phyloP scores from a whole-genome alignment of 768 basidiomycete genomes.

The Hirschioporus abietinus region DNA sequence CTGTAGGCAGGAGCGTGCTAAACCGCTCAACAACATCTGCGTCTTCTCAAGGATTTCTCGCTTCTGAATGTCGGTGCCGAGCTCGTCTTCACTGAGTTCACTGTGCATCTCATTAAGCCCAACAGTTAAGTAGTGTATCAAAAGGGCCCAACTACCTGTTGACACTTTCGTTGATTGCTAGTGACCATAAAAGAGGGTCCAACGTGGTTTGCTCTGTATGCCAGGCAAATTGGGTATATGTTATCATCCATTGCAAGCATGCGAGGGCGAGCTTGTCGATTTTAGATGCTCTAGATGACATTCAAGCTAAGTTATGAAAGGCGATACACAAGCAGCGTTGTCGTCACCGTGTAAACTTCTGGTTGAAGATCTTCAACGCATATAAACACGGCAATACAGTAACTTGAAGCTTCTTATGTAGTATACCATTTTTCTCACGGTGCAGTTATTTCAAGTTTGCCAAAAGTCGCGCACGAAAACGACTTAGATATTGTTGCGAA shows the following conservation, averaged over 20 bases:
- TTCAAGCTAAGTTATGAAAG: not conserved
- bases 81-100: not conserved
- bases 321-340: no score
- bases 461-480: no score
- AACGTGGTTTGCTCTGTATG: not conserved
- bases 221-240: not conserved
- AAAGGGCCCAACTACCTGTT: not conserved
- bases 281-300: not conserved
- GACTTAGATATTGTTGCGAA: not conserved
- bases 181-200: not conserved
- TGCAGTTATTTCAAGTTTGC: no score
- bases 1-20: not conserved
- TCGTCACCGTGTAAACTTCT: no score
- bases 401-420: no score
- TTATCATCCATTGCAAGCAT: not conserved
- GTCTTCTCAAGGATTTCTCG: not conserved
- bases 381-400: no score
- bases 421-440: no score
- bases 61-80: not conserved
- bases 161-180: not conserved
- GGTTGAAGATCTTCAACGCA: no score
- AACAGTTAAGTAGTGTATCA: not conserved
- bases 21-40: not conserved
- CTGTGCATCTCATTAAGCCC: not conserved
- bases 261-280: not conserved